A percentile compares a stretch with the other conserved stretches of the same genome.
phyloP scores from a whole-genome alignment of 371 early-diverging fungal genomes.

The Fennellomyces sp. region DNA sequence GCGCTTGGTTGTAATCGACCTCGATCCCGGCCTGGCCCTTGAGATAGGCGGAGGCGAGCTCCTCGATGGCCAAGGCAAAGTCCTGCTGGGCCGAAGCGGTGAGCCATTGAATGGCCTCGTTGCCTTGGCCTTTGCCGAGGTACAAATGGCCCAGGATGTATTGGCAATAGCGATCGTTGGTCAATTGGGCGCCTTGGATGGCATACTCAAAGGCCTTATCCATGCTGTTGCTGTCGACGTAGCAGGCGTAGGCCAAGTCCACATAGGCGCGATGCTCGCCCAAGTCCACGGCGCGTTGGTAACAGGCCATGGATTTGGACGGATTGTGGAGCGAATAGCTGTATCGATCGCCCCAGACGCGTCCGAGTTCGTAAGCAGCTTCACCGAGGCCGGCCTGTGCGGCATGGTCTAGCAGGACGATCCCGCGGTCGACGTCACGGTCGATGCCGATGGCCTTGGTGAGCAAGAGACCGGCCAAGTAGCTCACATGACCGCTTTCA shows the following conservation, averaged over 20 bases:
- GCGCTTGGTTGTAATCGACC: slow-evolving; percentile 30
- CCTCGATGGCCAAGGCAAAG: slow-evolving; percentile 44
- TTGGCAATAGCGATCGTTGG: slow-evolving; percentile 47
- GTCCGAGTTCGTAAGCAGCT: slow-evolving; percentile 46
- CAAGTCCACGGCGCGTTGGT: slow-evolving; percentile 35
- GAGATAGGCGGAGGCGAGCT: slow-evolving; percentile 35
- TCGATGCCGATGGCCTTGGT: slow-evolving; percentile 36
- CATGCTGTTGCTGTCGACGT: slow-evolving; percentile 24
- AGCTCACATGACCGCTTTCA: slow-evolving; percentile 13
- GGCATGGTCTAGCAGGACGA: slow-evolving; percentile 27
- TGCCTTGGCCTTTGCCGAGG: slow-evolving; percentile 21
- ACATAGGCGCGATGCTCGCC: slow-evolving; percentile 44
- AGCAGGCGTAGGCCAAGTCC: slow-evolving; percentile 45
- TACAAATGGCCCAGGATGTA: slow-evolving; percentile 44
- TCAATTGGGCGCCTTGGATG: slow-evolving; percentile 27
- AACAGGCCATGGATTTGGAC: slow-evolving; percentile 33
- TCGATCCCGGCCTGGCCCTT: slow-evolving; percentile 10
- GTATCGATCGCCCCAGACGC: slow-evolving; percentile 47
- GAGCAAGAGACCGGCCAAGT: slow-evolving; percentile 40
- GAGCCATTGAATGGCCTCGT: slow-evolving; percentile 39
- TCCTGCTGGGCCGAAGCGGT: slow-evolving; percentile 41
- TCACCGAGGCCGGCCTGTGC: slow-evolving; percentile 29
- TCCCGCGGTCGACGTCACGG: slow-evolving; percentile 25
- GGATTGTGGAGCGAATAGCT: slow-evolving; percentile 32
- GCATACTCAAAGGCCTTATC: slow-evolving; percentile 45